Conservation (phyloP, 2,329 filamentous ascomycete genomes). For the Fusarium bulbicola region DNA sequence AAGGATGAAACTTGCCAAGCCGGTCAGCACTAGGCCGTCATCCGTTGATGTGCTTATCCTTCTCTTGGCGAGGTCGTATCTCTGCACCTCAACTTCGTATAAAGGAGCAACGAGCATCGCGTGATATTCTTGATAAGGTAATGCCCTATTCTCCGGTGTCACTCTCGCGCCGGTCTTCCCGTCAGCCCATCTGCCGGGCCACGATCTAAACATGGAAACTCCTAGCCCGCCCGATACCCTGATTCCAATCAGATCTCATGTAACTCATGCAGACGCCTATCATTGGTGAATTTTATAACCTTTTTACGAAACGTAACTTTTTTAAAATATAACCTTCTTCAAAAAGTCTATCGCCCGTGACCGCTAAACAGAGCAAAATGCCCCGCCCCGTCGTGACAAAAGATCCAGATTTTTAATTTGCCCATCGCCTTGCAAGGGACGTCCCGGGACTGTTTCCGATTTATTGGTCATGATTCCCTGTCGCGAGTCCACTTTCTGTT, state of each 20-base stretch:
- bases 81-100: background rate
- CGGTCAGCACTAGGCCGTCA: constrained; percentile 19
- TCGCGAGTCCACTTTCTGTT: background rate
- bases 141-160: background rate
- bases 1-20: constrained; percentile 25
- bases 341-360: background rate
- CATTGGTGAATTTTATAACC: background rate
- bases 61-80: constrained; percentile 14
- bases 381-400: background rate
- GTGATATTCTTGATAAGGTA: background rate
- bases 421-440: constrained; percentile 13
- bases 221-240: background rate
- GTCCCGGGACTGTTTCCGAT: constrained; percentile 23
- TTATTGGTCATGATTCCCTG: constrained; percentile 10
- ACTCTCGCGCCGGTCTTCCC: constrained; percentile 5
- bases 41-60: constrained; percentile 1
- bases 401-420: constrained; percentile 5
- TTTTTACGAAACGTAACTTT: background rate
- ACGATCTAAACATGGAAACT: background rate
- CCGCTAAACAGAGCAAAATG: background rate
- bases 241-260: background rate
- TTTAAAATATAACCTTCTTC: background rate
- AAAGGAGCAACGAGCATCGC: background rate
- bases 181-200: constrained; percentile 3
- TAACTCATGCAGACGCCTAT: background rate